phyloP scores from a whole-genome alignment of 1,139 yeast species.

The Candida smagusa region DNA sequence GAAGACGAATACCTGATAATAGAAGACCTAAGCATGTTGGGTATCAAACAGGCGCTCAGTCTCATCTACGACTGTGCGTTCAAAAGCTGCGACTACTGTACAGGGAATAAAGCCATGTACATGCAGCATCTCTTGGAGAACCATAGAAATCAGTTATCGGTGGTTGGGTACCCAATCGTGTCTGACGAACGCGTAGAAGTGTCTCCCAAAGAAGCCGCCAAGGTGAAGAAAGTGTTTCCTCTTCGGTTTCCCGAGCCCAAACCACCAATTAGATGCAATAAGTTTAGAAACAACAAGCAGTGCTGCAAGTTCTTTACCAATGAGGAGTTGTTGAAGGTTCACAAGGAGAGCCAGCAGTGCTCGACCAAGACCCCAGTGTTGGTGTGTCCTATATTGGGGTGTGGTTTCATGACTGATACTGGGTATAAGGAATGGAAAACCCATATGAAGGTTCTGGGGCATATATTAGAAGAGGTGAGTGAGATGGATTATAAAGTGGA shows the following conservation, averaged over 20 bases:
- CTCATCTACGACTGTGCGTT: conserved; percentile 29
- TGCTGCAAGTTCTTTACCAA: conserved; percentile 21
- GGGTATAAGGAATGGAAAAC: conserved; percentile 33
- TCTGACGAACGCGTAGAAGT: neutral
- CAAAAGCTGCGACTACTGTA: conserved; percentile 26
- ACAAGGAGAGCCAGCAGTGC: conserved; percentile 22
- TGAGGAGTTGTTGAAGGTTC: conserved; percentile 17
- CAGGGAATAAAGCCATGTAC: conserved; percentile 31
- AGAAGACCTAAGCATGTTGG: conserved; percentile 10
- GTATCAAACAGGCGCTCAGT: conserved; percentile 1
- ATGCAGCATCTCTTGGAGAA: conserved; percentile 27
- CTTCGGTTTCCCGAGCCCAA: conserved; percentile 20
- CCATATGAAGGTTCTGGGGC: conserved; percentile 21
- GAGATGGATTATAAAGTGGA: conserved; percentile 12
- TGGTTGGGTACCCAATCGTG: conserved; percentile 34
- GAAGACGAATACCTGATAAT: conserved; percentile 29
- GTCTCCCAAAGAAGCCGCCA: neutral
- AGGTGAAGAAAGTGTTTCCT: conserved; percentile 26
- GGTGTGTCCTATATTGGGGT: conserved; percentile 41
- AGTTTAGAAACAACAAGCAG: conserved; percentile 1
- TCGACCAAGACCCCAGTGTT: conserved; percentile 30
- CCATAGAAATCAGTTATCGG: conserved; percentile 23
- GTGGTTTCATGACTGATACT: conserved; percentile 38
- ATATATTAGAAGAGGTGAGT: neutral
- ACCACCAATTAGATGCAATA: conserved; percentile 1